Conservation (phyloP, 257 asterid genomes). For the Sherardia arvensis region DNA sequence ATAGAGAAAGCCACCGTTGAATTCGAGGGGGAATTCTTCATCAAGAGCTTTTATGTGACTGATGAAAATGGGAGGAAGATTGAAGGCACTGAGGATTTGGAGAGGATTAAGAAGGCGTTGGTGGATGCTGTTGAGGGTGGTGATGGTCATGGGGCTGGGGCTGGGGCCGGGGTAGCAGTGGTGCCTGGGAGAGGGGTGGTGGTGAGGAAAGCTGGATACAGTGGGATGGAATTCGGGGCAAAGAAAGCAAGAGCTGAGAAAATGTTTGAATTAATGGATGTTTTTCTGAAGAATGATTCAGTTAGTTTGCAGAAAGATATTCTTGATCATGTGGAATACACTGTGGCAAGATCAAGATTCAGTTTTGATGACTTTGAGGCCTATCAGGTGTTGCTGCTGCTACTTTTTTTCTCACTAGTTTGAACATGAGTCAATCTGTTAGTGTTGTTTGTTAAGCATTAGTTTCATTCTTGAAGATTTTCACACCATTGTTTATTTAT, state of each 20-base stretch:
- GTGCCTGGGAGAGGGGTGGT: slow-evolving; percentile 38
- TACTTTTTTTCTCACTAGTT: background rate
- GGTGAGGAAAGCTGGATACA: slow-evolving; percentile 28
- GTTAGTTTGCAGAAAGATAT: slow-evolving; percentile 38
- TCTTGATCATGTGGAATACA: slow-evolving; percentile 39
- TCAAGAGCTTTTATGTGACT: slow-evolving; percentile 25
- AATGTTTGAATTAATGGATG: slow-evolving; percentile 38
- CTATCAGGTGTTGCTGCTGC: slow-evolving; percentile 23
- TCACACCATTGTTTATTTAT: background rate
- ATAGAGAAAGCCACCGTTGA: slow-evolving; percentile 30
- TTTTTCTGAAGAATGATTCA: slow-evolving; percentile 32
- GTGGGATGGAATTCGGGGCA: slow-evolving; percentile 25
- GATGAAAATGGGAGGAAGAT: slow-evolving; percentile 28
- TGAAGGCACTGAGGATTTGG: slow-evolving; percentile 23
- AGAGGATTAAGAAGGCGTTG: slow-evolving; percentile 29
- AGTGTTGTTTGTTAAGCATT: too few relatives aligned
- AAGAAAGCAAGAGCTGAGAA: slow-evolving; percentile 32
- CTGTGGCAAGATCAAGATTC: slow-evolving; percentile 42
- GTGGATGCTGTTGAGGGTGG: slow-evolving; percentile 30
- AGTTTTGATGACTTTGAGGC: slow-evolving; percentile 50
- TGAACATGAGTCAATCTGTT: background rate
- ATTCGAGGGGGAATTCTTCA: slow-evolving; percentile 31
- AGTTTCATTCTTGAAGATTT: too few relatives aligned
- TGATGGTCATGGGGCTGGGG: background rate
- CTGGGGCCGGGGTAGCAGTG: slow-evolving; percentile 8